phyloP scores from a whole-genome alignment of 768 basidiomycete genomes.

The Leccinum fibrillosum region DNA sequence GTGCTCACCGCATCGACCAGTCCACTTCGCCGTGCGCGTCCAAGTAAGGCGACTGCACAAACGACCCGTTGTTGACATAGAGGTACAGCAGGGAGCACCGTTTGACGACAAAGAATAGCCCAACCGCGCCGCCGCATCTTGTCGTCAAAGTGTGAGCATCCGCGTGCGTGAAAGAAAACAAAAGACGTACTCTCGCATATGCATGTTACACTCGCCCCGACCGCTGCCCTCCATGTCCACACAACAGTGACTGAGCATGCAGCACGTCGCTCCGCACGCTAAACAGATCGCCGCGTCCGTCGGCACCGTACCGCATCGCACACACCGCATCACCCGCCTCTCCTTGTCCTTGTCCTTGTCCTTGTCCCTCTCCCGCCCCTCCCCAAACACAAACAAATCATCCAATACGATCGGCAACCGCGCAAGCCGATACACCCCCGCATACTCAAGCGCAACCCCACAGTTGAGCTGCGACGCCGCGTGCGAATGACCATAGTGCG shows the following conservation, averaged over 20 bases:
- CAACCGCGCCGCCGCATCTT: constrained; percentile 88
- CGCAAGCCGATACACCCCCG: constrained; percentile 77
- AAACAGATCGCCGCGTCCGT: constrained; percentile 88
- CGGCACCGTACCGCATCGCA: constrained; percentile 74
- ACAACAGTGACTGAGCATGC: constrained; percentile 93
- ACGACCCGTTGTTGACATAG: constrained; percentile 87
- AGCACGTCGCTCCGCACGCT: constrained; percentile 83
- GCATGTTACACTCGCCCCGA: constrained; percentile 93
- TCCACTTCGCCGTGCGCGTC: constrained; percentile 95
- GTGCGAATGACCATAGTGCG: constrained; percentile 81
- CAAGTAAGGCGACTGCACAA: constrained; percentile 84
- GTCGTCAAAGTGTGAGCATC: neutral
- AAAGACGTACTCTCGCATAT: constrained; percentile 83
- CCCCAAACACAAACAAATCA: constrained; percentile 79
- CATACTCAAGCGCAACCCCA: constrained; percentile 78
- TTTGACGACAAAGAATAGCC: constrained; percentile 89
- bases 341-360: neutral
- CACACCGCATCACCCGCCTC: constrained; percentile 58
- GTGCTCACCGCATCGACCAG: constrained; percentile 74
- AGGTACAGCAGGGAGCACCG: constrained; percentile 88
- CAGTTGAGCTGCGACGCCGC: constrained; percentile 76
- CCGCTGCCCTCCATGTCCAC: constrained; percentile 52
- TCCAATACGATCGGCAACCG: constrained; percentile 81
- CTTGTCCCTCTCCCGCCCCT: constrained; percentile 32
- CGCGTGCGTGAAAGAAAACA: no score